These are phyloP conservation scores for Clitoria ternatea DNA, from an alignment of 306 rosid species.

Conservation along the genomic window DNA sequence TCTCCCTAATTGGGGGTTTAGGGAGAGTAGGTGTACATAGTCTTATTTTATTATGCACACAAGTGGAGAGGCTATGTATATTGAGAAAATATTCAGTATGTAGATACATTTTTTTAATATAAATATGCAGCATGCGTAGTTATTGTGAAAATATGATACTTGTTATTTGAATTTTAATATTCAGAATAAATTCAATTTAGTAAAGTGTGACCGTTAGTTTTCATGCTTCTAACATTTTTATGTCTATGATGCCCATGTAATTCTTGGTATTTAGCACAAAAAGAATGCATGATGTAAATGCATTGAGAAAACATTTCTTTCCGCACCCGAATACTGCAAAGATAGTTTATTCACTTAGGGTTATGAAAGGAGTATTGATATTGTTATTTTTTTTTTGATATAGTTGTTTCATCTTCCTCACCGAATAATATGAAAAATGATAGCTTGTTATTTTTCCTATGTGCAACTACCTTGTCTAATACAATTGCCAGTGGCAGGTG, in stretches of 20 bases:
- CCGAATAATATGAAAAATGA: neutral
- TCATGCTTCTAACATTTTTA: neutral
- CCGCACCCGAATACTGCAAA: neutral
- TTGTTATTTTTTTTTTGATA: neutral
- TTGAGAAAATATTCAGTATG: too few relatives aligned
- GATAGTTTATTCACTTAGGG: constrained; percentile 1
- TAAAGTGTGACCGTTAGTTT: neutral
- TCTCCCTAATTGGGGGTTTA: too few relatives aligned
- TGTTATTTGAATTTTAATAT: neutral
- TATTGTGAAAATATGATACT: neutral
- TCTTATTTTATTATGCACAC: too few relatives aligned
- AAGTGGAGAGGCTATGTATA: too few relatives aligned
- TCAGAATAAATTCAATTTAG: neutral
- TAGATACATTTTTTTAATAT: too few relatives aligned
- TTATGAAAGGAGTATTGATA: neutral
- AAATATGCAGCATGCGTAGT: neutral
- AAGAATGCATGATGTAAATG: neutral
- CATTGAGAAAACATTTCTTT: neutral
- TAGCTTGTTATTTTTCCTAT: constrained; percentile 11
- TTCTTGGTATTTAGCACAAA: neutral
- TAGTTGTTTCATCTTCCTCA: neutral
- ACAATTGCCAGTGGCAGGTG: constrained; percentile 33
- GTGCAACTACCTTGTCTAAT: constrained; percentile 34
- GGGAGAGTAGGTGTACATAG: too few relatives aligned
- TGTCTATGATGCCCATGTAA: neutral